Evolutionary conservation across 139 green algal species (phyloP).

Genomic region (Parachlorella kessleri): DNA sequence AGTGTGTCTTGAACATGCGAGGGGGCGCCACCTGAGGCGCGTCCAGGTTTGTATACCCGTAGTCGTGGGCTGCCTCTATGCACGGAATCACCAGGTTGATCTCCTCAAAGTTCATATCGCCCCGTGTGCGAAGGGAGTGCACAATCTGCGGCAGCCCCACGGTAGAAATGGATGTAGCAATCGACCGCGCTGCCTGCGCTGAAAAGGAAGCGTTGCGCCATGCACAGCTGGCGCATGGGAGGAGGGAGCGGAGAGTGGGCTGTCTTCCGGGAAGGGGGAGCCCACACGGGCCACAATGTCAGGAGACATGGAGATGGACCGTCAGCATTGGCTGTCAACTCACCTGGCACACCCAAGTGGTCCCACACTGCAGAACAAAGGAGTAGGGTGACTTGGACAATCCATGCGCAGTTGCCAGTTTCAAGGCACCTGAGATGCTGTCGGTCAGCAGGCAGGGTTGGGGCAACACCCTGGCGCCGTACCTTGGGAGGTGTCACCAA

Average conservation of each 20-base stretch:
- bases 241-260: no score
- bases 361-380: slow-evolving; percentile 29
- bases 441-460: no score
- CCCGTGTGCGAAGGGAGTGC: slow-evolving; percentile 44
- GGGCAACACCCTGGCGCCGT: no score
- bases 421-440: no score
- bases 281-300: no score
- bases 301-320: no score
- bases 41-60: slow-evolving; percentile 33
- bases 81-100: slow-evolving; percentile 47
- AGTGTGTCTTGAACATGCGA: slow-evolving; percentile 50
- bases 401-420: not conserved
- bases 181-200: no score
- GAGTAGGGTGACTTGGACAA: not conserved
- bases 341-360: slow-evolving; percentile 47
- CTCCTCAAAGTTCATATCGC: slow-evolving; percentile 56
- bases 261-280: no score
- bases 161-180: no score
- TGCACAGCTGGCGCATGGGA: no score
- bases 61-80: slow-evolving; percentile 41
- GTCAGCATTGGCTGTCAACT: slow-evolving; percentile 1
- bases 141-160: slow-evolving; percentile 39
- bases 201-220: no score
- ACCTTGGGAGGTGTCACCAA: slow-evolving; percentile 21
- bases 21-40: slow-evolving; percentile 21